Conservation (phyloP, 164 flowering plant species). For the Paratinospora sagittata region DNA sequence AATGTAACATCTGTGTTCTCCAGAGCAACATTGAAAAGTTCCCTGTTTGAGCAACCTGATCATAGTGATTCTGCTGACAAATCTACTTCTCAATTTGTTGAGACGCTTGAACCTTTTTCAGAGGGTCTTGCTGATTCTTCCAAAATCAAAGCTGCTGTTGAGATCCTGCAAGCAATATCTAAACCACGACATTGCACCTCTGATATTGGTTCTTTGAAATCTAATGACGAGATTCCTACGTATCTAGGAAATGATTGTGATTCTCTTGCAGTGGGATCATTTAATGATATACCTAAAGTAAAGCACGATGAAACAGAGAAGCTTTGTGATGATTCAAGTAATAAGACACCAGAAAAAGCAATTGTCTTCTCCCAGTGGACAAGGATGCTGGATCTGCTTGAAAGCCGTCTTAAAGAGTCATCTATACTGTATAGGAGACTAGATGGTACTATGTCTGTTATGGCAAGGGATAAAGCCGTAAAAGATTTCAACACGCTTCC, state of each 20-base stretch:
- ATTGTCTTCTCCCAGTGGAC: constrained; percentile 99
- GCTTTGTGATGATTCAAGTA: constrained; percentile 12
- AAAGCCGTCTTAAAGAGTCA: constrained; percentile 53
- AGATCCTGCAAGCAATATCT: constrained; percentile 53
- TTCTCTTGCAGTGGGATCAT: constrained; percentile 7
- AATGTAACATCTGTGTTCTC: constrained; percentile 57
- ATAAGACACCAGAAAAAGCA: constrained; percentile 55
- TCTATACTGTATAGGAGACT: constrained; percentile 82
- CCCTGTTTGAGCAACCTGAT: constrained; percentile 34
- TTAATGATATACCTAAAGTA: constrained; percentile 2
- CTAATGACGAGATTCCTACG: constrained; percentile 10
- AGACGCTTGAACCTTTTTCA: constrained; percentile 24
- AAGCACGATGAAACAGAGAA: constrained; percentile 8
- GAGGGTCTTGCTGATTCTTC: constrained; percentile 43
- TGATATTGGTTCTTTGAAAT: constrained; percentile 7
- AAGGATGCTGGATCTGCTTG: constrained; percentile 86
- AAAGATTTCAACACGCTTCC: constrained; percentile 83
- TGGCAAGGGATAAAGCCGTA: constrained; percentile 84
- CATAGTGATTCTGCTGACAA: constrained; percentile 16
- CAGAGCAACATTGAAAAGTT: constrained; percentile 38
- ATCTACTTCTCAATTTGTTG: constrained; percentile 27
- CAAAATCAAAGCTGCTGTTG: constrained; percentile 76
- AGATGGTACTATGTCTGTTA: constrained; percentile 90
- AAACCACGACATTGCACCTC: constrained; percentile 23
- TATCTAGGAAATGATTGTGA: constrained; percentile 20